Evolutionary conservation across 805 yeast species (phyloP), one percentile per base, ranked within the genome.

Genomic region (Ogataea chonburiensis): DNA sequence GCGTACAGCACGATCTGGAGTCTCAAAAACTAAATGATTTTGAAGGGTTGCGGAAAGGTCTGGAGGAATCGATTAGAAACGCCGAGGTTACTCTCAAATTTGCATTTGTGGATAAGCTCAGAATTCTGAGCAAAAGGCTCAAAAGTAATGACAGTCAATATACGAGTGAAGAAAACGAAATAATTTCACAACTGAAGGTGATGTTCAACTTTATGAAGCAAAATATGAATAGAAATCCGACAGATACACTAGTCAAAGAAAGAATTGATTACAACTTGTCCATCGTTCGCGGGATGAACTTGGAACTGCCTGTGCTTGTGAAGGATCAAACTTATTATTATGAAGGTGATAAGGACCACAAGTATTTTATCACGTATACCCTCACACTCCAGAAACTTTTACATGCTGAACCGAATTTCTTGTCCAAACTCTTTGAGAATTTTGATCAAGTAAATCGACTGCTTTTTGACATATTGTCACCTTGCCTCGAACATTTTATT

Each of bases 21-120:
- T 9, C 27, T 2, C 37, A 40, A 7, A 39, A 43, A 2, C 60
- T 75, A 44, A 67, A 63, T 36, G 76, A 73, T 38, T 86, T 84
- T 52, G 75, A 73, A 38, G 93, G 94, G 16, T 74, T 87, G 5
- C 63, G 77, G 27, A 73, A 75, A 20, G 79, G 78, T 51, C 65
- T 85, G 24, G 73, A 73, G 17, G 70, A 68, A 21, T 61, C 79
- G 4, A 72, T 85, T 11, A 67, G 67, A 26, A 71, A 69, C 40
- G 75, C 84, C 24, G 87, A 82, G 43, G 51, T 68, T 29, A 71
- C 72, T 28, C 52, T 86, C 26, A 70, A 71, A 39, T 55, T 60
- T 5, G 72, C 72, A 49, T 75, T 82, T 44, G 65, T 66, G 17
- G 55, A 61, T n/a, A 53, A 67, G n/a, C 43, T 77, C 15, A 35